Percentiles rank a stretch among this genome's conserved stretches.
Conservation (phyloP, 495 filamentous ascomycete species). For the Annulohypoxylon nitens region DNA sequence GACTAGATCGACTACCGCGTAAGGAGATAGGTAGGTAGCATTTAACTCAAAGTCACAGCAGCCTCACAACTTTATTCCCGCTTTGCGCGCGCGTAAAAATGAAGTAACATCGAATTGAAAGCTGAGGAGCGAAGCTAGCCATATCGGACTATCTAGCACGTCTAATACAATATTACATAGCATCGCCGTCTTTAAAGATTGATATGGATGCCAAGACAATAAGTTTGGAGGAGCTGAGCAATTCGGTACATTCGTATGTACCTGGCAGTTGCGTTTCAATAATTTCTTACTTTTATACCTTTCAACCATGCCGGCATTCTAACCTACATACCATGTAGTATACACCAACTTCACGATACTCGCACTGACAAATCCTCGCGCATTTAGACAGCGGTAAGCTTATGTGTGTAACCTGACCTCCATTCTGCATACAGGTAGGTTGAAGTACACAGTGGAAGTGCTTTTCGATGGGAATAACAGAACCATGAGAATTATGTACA, state of each 20-base stretch:
- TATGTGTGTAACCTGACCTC: constrained; percentile 8
- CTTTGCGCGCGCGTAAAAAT: not conserved
- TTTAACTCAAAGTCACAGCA: constrained; percentile 20
- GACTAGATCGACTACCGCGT: constrained; percentile 26
- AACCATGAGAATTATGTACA: not conserved
- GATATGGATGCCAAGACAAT: constrained; percentile 47
- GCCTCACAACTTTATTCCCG: constrained; percentile 34
- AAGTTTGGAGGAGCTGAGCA: constrained; percentile 40
- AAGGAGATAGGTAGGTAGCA: constrained; percentile 22
- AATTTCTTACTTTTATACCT: not conserved
- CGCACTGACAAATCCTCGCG: not conserved
- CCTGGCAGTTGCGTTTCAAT: not conserved
- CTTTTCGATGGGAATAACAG: constrained; percentile 4
- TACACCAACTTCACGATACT: not conserved
- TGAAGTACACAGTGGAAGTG: not conserved
- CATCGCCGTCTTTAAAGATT: constrained; percentile 29
- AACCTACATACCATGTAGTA: not conserved
- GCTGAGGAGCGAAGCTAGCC: constrained; percentile 43
- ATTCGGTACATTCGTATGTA: not conserved
- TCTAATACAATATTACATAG: not conserved
- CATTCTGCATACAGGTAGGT: not conserved
- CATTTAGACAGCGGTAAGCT: constrained; percentile 23
- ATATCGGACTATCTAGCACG: constrained; percentile 32
- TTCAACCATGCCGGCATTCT: not conserved
- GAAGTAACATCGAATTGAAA: constrained; percentile 14